Conservation (phyloP, 768 basidiomycete genomes). For the Tricholoma sp. region DNA sequence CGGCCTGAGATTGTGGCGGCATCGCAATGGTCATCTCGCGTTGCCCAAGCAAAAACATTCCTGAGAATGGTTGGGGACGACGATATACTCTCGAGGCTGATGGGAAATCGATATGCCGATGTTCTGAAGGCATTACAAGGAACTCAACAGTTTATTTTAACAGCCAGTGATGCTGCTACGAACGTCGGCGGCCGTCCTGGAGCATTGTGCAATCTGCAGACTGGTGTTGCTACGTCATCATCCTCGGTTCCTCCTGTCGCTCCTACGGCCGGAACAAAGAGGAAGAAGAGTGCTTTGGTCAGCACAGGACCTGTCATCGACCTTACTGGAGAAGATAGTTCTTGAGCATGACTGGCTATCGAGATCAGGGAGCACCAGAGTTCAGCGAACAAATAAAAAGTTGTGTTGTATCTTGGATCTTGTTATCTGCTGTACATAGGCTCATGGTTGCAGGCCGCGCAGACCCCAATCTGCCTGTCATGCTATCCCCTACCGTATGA, state of each 20-base stretch:
- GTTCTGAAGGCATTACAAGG: slow-evolving; percentile 24
- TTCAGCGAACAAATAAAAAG: neutral
- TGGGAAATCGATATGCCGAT: slow-evolving; percentile 27
- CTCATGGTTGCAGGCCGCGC: too few species aligned
- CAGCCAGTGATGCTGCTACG: neutral
- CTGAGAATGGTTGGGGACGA: slow-evolving; percentile 23
- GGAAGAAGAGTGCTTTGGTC: slow-evolving; percentile 13
- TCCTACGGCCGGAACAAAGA: slow-evolving; percentile 14
- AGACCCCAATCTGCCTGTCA: too few species aligned
- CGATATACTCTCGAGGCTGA: slow-evolving; percentile 21
- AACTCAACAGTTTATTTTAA: slow-evolving; percentile 14
- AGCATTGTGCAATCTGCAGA: neutral
- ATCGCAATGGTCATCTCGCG: slow-evolving; percentile 18
- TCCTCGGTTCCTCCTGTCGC: slow-evolving; percentile 4
- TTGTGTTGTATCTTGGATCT: too few species aligned
- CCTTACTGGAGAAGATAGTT: slow-evolving; percentile 18
- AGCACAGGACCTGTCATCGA: slow-evolving; percentile 18
- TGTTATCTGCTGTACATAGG: too few species aligned
- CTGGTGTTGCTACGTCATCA: slow-evolving; percentile 10
- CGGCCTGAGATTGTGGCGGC: slow-evolving; percentile 15
- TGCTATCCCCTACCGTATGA: too few species aligned
- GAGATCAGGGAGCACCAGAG: neutral
- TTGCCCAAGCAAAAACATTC: slow-evolving; percentile 20
- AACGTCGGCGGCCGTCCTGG: slow-evolving; percentile 3
- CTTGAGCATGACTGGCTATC: neutral